Evolutionary conservation across 805 yeast genomes (phyloP), one percentile per base, ranked within the genome.

Genomic region (Metahyphopichia silvanorum): DNA sequence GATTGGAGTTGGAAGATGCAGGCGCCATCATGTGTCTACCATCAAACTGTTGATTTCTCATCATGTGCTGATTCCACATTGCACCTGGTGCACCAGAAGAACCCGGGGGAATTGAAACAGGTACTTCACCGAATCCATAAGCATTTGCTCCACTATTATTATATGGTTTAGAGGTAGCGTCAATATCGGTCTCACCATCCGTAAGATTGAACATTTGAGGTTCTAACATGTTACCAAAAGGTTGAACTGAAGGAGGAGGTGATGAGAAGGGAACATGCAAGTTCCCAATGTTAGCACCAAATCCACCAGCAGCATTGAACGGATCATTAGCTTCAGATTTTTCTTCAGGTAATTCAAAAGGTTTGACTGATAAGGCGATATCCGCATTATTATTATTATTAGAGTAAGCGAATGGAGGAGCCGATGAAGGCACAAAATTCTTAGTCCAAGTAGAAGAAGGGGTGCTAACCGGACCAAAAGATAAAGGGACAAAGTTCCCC

Each of bases 361-460:
- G 59, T 24, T 47, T 48, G 6, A 50, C 47, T 23, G 41, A 44
- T 37, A 50, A 37, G 7, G 36, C 15, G 14, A 29, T 13, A 14
- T 35, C 37, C 29, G 23, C 13, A 14, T 20, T 29, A 16, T 24
- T 13, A 10, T 19, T 22, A 19, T 21, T 29, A 21, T 27, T 21
- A 17, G 32, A 34, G 27, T 54, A 54, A 15, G 49, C 42, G 25
- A 60, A 52, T 0, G 68, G 68, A 13, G 68, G 69, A 4, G 69
- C 69, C 4, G 64, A 49, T 18, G 55, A 47, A 2, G 69, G 69
- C 15, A 60, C 39, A 29, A 53, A 59, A 19, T 37, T 48, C 35
- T 40, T 49, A 30, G 53, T 53, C 65, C 67, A 60, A 6, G 73
- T 61, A 35, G 49, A 52, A 6, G 52, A 38, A 10, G 71, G 71